Evolutionary conservation across 2,329 filamentous ascomycete genomes (phyloP).

Genomic region (Diaporthe sp.): DNA sequence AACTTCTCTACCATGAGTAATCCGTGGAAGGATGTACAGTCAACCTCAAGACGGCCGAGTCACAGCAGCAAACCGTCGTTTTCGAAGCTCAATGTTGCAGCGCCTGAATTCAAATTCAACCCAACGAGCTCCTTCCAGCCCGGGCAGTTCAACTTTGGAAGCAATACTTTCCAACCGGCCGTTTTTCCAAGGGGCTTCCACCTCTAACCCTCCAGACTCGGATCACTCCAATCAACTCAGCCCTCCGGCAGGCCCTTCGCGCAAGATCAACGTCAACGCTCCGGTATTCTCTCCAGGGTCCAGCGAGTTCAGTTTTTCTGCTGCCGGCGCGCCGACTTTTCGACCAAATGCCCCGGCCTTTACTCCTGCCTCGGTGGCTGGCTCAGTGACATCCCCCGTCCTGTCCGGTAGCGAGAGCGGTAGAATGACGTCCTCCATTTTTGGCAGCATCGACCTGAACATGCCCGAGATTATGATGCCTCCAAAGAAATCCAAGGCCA

Average conservation of each 20-base stretch:
- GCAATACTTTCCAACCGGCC: conserved; percentile 58
- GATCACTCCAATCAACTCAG: conserved; percentile 53
- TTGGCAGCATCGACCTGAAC: conserved; percentile 74
- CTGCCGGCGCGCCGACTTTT: conserved; percentile 69
- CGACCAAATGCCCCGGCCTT: conserved; percentile 82
- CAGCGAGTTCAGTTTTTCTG: conserved; percentile 75
- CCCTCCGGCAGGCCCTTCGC: conserved; percentile 49
- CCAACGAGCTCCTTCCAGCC: conserved; percentile 63
- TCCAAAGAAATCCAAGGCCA: conserved; percentile 80
- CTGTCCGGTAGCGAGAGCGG: conserved; percentile 56
- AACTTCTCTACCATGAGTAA: conserved; percentile 69
- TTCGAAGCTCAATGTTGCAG: conserved; percentile 88
- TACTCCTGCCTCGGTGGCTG: conserved; percentile 67
- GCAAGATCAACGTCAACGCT: conserved; percentile 75
- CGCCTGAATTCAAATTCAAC: conserved; percentile 88
- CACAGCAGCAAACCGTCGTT: conserved; percentile 77
- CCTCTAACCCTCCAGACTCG: conserved; percentile 47
- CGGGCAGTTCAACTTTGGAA: conserved; percentile 61
- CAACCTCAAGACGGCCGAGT: conserved; percentile 56
- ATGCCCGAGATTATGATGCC: conserved; percentile 72
- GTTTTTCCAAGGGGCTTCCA: conserved; percentile 53
- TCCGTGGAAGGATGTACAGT: conserved; percentile 68
- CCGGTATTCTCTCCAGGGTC: conserved; percentile 77
- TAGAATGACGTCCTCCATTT: conserved; percentile 65
- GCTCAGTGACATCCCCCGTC: conserved; percentile 57